Percentiles rank a stretch among this genome's conserved stretches.
Conservation (phyloP, 2,329 filamentous ascomycete species). For the Alternaria conjuncta region DNA sequence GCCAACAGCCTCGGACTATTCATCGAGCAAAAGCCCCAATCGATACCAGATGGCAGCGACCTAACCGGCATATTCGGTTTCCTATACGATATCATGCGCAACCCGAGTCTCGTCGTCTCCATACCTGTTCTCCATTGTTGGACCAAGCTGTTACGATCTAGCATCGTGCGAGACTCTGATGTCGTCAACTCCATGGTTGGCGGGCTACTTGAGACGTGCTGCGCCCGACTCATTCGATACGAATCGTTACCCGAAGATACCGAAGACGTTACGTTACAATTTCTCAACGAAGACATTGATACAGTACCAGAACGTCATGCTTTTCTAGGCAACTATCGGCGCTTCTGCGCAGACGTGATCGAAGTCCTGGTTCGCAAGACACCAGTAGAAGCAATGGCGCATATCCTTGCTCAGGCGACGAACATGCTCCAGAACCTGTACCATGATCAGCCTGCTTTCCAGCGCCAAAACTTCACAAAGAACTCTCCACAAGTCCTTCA, state of each 20-base stretch:
- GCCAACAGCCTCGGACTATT: slow-evolving; percentile 85
- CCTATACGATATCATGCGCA: slow-evolving; percentile 78
- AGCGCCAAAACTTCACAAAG: slow-evolving; percentile 62
- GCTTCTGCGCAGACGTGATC: slow-evolving; percentile 87
- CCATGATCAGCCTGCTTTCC: slow-evolving; percentile 70
- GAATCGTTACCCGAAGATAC: slow-evolving; percentile 85
- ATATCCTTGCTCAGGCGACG: slow-evolving; percentile 84
- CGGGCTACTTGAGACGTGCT: slow-evolving; percentile 81
- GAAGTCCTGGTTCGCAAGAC: slow-evolving; percentile 84
- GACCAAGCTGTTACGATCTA: slow-evolving; percentile 79
- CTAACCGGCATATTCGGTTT: slow-evolving; percentile 79
- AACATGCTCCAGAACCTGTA: slow-evolving; percentile 77
- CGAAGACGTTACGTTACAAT: slow-evolving; percentile 77
- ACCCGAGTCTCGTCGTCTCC: slow-evolving; percentile 87
- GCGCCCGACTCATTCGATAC: slow-evolving; percentile 82
- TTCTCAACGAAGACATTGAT: slow-evolving; percentile 92
- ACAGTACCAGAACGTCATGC: slow-evolving; percentile 92
- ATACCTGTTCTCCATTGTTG: slow-evolving; percentile 91
- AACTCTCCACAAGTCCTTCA: slow-evolving; percentile 75
- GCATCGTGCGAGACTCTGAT: slow-evolving; percentile 70
- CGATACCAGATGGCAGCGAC: slow-evolving; percentile 70
- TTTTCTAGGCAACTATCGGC: slow-evolving; percentile 92
- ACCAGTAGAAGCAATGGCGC: slow-evolving; percentile 81
- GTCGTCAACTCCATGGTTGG: slow-evolving; percentile 69
- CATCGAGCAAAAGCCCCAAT: slow-evolving; percentile 76